Base-by-base conservation (phyloP, 1,284 basidiomycete genomes). In the Laetiporus sulphureus region DNA sequence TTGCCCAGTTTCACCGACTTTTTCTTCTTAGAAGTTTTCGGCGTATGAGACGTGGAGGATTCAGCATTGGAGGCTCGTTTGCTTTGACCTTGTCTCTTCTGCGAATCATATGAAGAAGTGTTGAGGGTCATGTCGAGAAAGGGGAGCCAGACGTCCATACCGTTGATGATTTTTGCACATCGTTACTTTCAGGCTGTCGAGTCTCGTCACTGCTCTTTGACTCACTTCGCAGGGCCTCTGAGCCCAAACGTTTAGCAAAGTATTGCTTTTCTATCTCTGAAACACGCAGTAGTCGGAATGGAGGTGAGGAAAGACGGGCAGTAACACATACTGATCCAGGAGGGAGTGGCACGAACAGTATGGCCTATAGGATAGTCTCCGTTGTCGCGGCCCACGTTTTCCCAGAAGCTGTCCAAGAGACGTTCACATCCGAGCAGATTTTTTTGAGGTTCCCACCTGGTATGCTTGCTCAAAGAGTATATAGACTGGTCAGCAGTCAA, bases 401-500 rank as follows among this genome's bases (percentile, higher is more conserved):
- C 54, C 82, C 83, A 85, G 55, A 85, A 85, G 44, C 74, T 75
- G 18, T 56, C 46, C 22, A 83, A 58, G 3, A 85, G 65, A 18
- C 74, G 67, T 4, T 68, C 56, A 50, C 82, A 84, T 13, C 67
- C 62, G 33, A 57, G 50, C 3, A 83, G 64, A 50, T 84, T 81
- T 11, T 59, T 59, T 38, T 67, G 57, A 5, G 82, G 83, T 43
- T 84, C 83, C 82, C 82, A 84, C 46, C 82, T 85, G 44, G 22
- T 22, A 32, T n/a, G n/a, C n/a, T n/a, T n/a, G n/a, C 7, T 27
- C 25, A 13, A 27, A 27, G 8, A 13, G 13, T 24, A 16, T 19
- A 33, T 38, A 11, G 13, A n/a, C 19, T 39, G 19, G 5, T 25
- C 4, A 36, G 18, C 19, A 38, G 19, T 5, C 27, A 38, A 16